Conservation (phyloP, 2,329 filamentous ascomycete genomes). For the Basipetospora chlamydospora region DNA sequence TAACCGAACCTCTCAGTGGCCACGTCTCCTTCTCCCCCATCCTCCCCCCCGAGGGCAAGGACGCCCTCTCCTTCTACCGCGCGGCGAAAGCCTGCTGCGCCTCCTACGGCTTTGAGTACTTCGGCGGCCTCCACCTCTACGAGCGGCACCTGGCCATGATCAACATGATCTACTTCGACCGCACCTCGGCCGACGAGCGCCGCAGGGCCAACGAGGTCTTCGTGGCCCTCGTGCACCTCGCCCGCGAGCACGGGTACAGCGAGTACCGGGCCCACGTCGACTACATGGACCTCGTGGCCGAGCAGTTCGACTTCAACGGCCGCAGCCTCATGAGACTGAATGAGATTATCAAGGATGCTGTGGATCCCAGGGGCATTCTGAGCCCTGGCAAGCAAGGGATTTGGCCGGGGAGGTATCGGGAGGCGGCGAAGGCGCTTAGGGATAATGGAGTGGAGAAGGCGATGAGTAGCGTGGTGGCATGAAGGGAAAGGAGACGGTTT, state of each 20-base stretch:
- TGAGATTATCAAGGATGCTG: slow-evolving; percentile 26
- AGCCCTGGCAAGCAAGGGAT: slow-evolving; percentile 21
- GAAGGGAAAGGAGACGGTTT: too few species aligned
- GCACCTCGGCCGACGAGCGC: slow-evolving; percentile 23
- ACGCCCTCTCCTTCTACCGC: slow-evolving; percentile 19
- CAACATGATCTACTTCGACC: slow-evolving; percentile 36
- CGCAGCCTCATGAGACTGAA: slow-evolving; percentile 27
- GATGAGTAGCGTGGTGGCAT: too few species aligned
- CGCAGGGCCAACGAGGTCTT: slow-evolving; percentile 12
- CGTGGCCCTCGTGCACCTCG: slow-evolving; percentile 22
- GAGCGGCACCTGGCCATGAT: slow-evolving; percentile 18
- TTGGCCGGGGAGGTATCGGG: slow-evolving; percentile 15
- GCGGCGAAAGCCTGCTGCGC: slow-evolving; percentile 14
- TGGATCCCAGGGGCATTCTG: slow-evolving; percentile 26
- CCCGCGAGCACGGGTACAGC: slow-evolving; percentile 24
- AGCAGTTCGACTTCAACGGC: slow-evolving; percentile 28
- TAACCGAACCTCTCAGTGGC: slow-evolving; percentile 22
- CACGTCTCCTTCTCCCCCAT: slow-evolving; percentile 23
- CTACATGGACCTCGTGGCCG: slow-evolving; percentile 31
- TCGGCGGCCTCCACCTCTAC: slow-evolving; percentile 16
- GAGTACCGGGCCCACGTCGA: slow-evolving; percentile 32
- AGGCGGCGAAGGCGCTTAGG: background rate
- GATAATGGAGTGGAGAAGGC: too few species aligned
- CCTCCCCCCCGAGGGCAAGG: slow-evolving; percentile 18
- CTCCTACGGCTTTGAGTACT: slow-evolving; percentile 16